Evolutionary conservation across 495 filamentous ascomycete species (phyloP), one percentile per base, ranked within the genome.

Genomic region (Lasiosphaeris hirsuta): DNA sequence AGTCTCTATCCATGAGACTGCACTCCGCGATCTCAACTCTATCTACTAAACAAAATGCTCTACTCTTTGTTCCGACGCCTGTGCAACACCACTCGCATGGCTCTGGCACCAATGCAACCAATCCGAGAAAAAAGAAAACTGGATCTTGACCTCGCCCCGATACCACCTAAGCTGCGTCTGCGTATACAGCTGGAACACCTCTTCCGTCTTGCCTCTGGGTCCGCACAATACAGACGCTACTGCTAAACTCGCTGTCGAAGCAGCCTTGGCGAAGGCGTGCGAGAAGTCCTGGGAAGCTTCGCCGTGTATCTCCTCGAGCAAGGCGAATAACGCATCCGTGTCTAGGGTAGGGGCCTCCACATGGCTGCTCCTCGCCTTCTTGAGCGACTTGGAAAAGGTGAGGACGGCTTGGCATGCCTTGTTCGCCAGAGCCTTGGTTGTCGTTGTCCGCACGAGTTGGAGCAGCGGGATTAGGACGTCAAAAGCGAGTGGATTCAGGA

Each of bases 381-480:
- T 91, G 63, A 84, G 83, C 9, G 81, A 68, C 63, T 86, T 88
- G n/a, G 86, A 81, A 69, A 89, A 90, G 57, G 82, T 78, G 37
- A 81, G 78, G 37, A 98, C 77, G 17, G 90, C 78, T 4, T 76
- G 74, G 59, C 78, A 81, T 0, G 89, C 87, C 66, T 89, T 92
- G 36, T 87, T 85, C 5, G 84, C 79, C 34, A 96, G 79, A 43
- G 86, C 79, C 67, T 90, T 90, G 56, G 82, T 84, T 10, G 78
- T 82, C 0, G 90, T 90, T 2, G 66, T 73, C 48, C 72, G 73
- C 10, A 76, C 62, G 17, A 78, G 73, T 23, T 69, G 61, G 2
- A 82, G 62, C 7, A 81, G 66, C 0, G 91, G 89, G 1, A 92
- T 69, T 1, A 94, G 69, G 6, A 92, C 71, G 40, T 82, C 79